phyloP scores from a whole-genome alignment of 2,329 filamentous ascomycete genomes.

The Pseudocercospora fijiensis region DNA sequence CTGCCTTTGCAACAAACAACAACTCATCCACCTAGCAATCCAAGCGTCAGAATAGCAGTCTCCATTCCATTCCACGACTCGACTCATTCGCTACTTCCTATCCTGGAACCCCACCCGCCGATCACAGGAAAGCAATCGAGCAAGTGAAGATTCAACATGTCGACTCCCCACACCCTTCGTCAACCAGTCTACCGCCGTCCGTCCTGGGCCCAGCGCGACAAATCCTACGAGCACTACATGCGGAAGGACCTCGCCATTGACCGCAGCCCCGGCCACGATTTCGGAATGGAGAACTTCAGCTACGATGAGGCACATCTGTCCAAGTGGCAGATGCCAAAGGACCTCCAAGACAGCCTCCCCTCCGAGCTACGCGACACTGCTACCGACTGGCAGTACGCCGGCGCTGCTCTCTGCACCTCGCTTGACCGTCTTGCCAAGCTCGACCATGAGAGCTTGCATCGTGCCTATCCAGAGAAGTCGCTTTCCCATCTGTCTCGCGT shows the following conservation, averaged over 20 bases:
- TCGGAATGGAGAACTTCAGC: conserved; percentile 36
- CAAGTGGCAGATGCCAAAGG: conserved; percentile 42
- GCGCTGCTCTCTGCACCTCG: conserved; percentile 48
- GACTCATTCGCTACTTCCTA: conserved; percentile 10
- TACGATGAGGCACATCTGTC: conserved; percentile 41
- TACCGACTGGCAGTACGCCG: conserved; percentile 44
- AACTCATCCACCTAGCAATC: neutral
- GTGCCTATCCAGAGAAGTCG: conserved; percentile 36
- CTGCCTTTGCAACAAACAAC: neutral
- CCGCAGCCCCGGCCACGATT: conserved; percentile 27
- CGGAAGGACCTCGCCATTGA: conserved; percentile 26
- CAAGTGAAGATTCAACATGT: conserved; percentile 4
- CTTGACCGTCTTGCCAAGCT: conserved; percentile 39
- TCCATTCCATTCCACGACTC: neutral
- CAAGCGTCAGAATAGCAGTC: conserved; percentile 6
- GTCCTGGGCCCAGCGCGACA: conserved; percentile 30
- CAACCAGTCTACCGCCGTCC: conserved; percentile 34
- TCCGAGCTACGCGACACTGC: conserved; percentile 37
- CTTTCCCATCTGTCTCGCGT: conserved; percentile 22
- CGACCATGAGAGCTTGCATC: conserved; percentile 36
- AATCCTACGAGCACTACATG: conserved; percentile 29
- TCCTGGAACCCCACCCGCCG: neutral
- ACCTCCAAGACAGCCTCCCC: conserved; percentile 42
- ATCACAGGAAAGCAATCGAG: conserved; percentile 1
- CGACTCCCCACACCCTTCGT: neutral